Base-by-base conservation (phyloP, 768 basidiomycete genomes). In the Termitomyces sp. region DNA sequence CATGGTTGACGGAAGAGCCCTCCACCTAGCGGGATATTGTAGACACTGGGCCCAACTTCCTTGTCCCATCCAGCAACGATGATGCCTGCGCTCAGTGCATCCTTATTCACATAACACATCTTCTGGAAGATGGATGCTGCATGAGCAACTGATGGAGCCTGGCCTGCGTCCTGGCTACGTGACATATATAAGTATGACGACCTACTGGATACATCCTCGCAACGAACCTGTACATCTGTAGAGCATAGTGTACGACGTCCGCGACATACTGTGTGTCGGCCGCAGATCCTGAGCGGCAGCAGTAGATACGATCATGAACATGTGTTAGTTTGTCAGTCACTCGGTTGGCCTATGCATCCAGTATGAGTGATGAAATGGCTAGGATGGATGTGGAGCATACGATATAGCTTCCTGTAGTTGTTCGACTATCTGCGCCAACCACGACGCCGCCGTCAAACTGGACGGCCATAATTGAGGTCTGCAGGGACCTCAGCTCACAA, bases 391-490 rank as follows among this genome's bases (percentile, higher is more conserved):
- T 52, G 30, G 71, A 52, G 13, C 86, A 61, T 70, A 94, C 96
- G 70, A 97, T 96, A 74, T 97, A 98, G 75, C 87, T 88, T 63
- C 96, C 97, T 7, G 92, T 95, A 0, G 97, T 98, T 59, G 96
- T 99, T 59, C 96, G 84, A 81, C 89, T 91, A 77, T 99, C 97
- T 63, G 97, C 97, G 44, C 97, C 97, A 60, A 98, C 85, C 64
- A 99, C 87, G 58, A 99, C 97, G 40, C 97, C 97, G 32, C 85
- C 86, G 35, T 92, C 80, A 77, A 99, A 99, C 67, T 94, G 92
- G 61, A 98, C 95, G 54, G 97, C 96, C 95, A 98, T 98, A 72
- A 99, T 98, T 44, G 96, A 98, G 56, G 96, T 99, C 93, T 98
- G 65, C 18, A 24, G 45, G 33, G 20, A 33, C 44, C 46, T 53